phyloP scores from a whole-genome alignment of 371 early-diverging fungal species.

The Mortierella sp. region DNA sequence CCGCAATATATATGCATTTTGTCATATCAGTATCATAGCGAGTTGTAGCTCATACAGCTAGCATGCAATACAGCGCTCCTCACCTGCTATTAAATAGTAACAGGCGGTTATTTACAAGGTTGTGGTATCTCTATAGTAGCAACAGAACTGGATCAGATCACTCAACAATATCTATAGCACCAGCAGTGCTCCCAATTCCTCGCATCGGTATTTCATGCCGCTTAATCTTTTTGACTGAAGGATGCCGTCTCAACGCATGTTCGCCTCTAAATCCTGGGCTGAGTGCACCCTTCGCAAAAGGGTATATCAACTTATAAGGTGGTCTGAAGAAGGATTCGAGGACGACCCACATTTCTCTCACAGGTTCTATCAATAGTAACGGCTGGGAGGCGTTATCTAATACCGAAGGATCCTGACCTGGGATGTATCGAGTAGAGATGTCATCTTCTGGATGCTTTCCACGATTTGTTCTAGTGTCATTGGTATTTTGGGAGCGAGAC shows the following conservation, averaged over 20 bases:
- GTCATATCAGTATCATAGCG: constrained; percentile 99
- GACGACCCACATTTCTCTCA: constrained; percentile 93
- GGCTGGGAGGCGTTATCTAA: constrained; percentile 86
- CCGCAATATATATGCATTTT: constrained; percentile 98
- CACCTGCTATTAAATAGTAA: constrained; percentile 69
- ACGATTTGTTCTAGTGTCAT: constrained; percentile 51
- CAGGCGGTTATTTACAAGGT: too few species aligned
- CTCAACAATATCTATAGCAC: background rate
- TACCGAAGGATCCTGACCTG: constrained; percentile 51
- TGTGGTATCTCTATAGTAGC: too few species aligned
- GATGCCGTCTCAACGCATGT: constrained; percentile 96
- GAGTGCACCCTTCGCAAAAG: constrained; percentile 96
- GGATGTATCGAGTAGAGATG: constrained; percentile 39
- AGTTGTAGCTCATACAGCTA: constrained; percentile 98
- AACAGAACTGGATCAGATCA: background rate
- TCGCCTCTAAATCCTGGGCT: constrained; percentile 97
- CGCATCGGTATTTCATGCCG: too few species aligned
- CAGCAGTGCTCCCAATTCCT: too few species aligned
- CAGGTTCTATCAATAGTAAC: constrained; percentile 90
- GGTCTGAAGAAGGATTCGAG: constrained; percentile 95
- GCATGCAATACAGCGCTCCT: constrained; percentile 98
- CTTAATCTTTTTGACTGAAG: constrained; percentile 75
- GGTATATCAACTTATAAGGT: constrained; percentile 97
- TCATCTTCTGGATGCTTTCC: constrained; percentile 52
- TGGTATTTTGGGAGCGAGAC: constrained; percentile 31